Conservation (phyloP, 1,284 basidiomycete species). For the Irpex lacteus region DNA sequence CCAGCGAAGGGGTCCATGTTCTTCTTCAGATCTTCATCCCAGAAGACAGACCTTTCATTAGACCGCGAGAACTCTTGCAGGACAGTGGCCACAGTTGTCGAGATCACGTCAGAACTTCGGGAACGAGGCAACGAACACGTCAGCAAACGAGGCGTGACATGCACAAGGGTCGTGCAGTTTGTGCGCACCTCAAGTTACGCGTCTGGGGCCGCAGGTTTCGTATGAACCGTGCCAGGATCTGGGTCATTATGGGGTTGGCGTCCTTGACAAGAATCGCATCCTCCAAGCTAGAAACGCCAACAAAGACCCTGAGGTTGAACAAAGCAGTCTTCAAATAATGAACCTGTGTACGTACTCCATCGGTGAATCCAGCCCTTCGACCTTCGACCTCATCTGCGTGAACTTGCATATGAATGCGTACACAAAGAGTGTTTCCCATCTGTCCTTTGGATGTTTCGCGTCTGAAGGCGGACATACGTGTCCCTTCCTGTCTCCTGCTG, state of each 20-base stretch:
- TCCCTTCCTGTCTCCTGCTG: slow-evolving; percentile 47
- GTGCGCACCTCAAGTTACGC: slow-evolving; percentile 78
- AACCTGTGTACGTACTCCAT: slow-evolving; percentile 63
- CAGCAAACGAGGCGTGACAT: slow-evolving; percentile 29
- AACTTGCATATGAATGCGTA: slow-evolving; percentile 82
- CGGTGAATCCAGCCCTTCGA: slow-evolving; percentile 72
- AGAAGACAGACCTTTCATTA: slow-evolving; percentile 71
- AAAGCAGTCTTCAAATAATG: background rate
- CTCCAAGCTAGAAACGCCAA: slow-evolving; percentile 55
- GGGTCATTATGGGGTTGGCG: slow-evolving; percentile 66
- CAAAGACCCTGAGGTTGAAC: background rate
- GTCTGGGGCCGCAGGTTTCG: slow-evolving; percentile 76
- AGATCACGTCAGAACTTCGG: slow-evolving; percentile 70
- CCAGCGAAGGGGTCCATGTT: slow-evolving; percentile 72
- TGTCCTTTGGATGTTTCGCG: slow-evolving; percentile 69
- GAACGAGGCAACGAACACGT: slow-evolving; percentile 30
- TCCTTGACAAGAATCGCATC: slow-evolving; percentile 67
- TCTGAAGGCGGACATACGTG: slow-evolving; percentile 74
- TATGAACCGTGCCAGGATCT: slow-evolving; percentile 70
- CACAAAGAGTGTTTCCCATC: slow-evolving; percentile 83
- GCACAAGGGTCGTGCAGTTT: slow-evolving; percentile 26
- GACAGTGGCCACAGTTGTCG: slow-evolving; percentile 61
- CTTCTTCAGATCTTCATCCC: slow-evolving; percentile 60
- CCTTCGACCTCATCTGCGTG: slow-evolving; percentile 66
- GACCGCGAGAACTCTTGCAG: slow-evolving; percentile 70